A percentile compares a stretch with the other conserved stretches of the same genome.
Evolutionary conservation across 2,329 filamentous ascomycete genomes (phyloP).

Genomic region (Colletotrichum brevisporum): DNA sequence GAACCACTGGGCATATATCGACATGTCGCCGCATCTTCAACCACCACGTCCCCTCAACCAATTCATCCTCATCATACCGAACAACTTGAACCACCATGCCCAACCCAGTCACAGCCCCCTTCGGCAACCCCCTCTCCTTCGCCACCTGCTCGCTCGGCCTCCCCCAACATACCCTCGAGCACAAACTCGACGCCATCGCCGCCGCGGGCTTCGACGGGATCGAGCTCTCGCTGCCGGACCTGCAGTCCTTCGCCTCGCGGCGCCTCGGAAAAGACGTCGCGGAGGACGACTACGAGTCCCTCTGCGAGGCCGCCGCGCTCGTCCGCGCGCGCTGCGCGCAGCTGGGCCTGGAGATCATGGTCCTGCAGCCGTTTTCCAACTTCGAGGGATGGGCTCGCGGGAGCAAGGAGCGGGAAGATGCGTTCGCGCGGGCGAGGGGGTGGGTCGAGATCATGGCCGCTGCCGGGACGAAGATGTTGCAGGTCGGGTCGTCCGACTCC

Average conservation of each 20-base stretch:
- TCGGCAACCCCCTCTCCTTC: slow-evolving; percentile 61
- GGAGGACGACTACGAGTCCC: slow-evolving; percentile 70
- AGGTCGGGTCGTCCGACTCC: slow-evolving; percentile 76
- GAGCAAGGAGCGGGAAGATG: slow-evolving; percentile 71
- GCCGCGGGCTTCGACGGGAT: slow-evolving; percentile 76
- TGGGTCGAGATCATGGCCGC: slow-evolving; percentile 82
- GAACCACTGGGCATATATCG: background rate
- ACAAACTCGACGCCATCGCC: slow-evolving; percentile 75
- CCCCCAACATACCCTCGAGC: slow-evolving; percentile 64
- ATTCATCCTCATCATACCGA: background rate
- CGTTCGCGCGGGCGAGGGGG: slow-evolving; percentile 72
- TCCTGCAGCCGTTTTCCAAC: slow-evolving; percentile 82
- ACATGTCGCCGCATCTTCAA: background rate
- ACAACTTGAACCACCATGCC: slow-evolving; percentile 9
- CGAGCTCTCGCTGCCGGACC: slow-evolving; percentile 82
- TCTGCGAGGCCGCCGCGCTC: slow-evolving; percentile 67
- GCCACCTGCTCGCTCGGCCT: slow-evolving; percentile 68
- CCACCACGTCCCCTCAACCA: background rate
- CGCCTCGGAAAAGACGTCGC: slow-evolving; percentile 63
- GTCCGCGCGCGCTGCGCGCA: slow-evolving; percentile 69
- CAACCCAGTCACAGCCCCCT: background rate
- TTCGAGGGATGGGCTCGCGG: slow-evolving; percentile 81
- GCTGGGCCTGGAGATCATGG: slow-evolving; percentile 72
- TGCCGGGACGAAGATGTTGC: slow-evolving; percentile 78
- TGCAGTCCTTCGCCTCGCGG: slow-evolving; percentile 71